phyloP scores from a whole-genome alignment of 768 basidiomycete species.

The Omphalotus guepiniiformis region DNA sequence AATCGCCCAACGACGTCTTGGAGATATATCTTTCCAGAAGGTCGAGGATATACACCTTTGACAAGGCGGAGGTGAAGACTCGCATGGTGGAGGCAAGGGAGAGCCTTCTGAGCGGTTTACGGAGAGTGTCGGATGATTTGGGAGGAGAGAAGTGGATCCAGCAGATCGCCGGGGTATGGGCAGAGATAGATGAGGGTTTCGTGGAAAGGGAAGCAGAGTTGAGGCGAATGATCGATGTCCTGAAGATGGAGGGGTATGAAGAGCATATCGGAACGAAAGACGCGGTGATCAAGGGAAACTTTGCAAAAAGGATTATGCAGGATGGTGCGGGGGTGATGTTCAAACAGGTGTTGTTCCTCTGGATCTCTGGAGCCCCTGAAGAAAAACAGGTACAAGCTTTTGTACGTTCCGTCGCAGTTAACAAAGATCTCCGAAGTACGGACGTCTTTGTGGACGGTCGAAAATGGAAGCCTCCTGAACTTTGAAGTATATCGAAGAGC shows the following conservation, averaged over 20 bases:
- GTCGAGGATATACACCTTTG: slow-evolving; percentile 3
- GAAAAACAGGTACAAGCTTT: slow-evolving; percentile 4
- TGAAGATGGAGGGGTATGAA: neutral
- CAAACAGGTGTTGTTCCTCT: slow-evolving; percentile 5
- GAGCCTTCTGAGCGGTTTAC: neutral
- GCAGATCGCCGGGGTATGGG: slow-evolving; percentile 2
- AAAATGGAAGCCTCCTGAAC: no score
- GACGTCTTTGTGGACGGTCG: no score
- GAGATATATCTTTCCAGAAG: slow-evolving; percentile 4
- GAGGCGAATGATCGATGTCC: neutral
- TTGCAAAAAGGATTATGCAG: slow-evolving; percentile 6
- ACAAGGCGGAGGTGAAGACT: neutral
- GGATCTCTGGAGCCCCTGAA: slow-evolving; percentile 5
- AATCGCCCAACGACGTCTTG: slow-evolving; percentile 2
- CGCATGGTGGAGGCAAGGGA: slow-evolving; percentile 3
- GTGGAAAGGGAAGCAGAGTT: slow-evolving; percentile 7
- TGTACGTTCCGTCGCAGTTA: neutral
- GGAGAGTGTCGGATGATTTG: slow-evolving; percentile 9
- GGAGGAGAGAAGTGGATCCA: slow-evolving; percentile 9
- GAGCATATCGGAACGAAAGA: slow-evolving; percentile 1
- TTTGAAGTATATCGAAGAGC: no score
- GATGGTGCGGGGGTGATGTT: neutral
- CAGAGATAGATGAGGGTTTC: slow-evolving; percentile 3
- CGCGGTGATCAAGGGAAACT: slow-evolving; percentile 1
- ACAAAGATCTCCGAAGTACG: no score